phyloP scores from a whole-genome alignment of 768 basidiomycete genomes.

The Mycena epipterygia region DNA sequence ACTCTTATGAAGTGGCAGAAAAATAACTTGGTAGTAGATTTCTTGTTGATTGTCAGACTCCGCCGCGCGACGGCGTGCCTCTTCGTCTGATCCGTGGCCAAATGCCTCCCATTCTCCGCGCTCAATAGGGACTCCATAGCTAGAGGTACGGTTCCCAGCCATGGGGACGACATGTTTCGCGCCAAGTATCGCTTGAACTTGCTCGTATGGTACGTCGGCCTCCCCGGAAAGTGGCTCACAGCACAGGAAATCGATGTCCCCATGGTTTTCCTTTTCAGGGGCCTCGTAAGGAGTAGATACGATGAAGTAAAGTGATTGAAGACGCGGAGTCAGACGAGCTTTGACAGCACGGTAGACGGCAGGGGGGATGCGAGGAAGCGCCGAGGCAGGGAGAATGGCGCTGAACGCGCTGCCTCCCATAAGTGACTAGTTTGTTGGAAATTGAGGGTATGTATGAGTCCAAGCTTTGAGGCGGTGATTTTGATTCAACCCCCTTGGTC shows the following conservation, averaged over 20 bases:
- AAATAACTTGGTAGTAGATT: conserved; percentile 59
- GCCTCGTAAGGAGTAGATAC: conserved; percentile 73
- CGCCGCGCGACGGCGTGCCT: conserved; percentile 38
- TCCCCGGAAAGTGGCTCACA: conserved; percentile 52
- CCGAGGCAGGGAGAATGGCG: conserved; percentile 53
- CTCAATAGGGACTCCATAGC: conserved; percentile 69
- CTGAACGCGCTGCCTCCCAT: conserved; percentile 85
- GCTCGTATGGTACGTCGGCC: conserved; percentile 50
- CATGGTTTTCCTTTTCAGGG: conserved; percentile 75
- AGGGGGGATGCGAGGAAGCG: conserved; percentile 76
- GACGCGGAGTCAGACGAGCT: conserved; percentile 52
- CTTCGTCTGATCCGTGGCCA: conserved; percentile 47
- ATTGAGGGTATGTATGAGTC: not conserved
- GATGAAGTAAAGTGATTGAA: conserved; percentile 61
- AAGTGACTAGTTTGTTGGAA: not conserved
- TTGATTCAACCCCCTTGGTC: not conserved
- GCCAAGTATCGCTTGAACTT: conserved; percentile 57
- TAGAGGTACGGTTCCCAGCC: conserved; percentile 69
- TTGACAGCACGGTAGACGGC: conserved; percentile 66
- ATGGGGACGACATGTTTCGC: conserved; percentile 62
- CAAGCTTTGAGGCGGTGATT: not conserved
- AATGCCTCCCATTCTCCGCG: conserved; percentile 53
- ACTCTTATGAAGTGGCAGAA: not conserved
- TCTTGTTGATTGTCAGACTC: conserved; percentile 40
- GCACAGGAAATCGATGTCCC: conserved; percentile 80